Conservation (phyloP, 1,284 basidiomycete genomes). For the Irpex sp. region DNA sequence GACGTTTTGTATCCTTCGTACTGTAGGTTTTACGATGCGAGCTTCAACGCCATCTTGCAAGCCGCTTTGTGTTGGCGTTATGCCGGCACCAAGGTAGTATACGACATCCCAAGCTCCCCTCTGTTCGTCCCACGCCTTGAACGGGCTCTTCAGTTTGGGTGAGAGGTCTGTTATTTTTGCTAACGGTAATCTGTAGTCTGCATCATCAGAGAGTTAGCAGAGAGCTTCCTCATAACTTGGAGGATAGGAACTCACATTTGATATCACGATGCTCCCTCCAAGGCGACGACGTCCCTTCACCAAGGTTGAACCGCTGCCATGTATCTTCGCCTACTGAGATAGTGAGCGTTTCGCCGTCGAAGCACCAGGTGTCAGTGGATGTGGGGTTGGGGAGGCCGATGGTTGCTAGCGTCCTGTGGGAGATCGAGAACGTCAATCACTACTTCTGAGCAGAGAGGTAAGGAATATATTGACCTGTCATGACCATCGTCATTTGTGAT, state of each 20-base stretch:
- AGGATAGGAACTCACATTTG: constrained; percentile 39
- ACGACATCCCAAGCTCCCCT: constrained; percentile 42
- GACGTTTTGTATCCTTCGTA: constrained; percentile 16
- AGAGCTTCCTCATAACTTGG: too few relatives aligned
- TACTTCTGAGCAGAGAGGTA: neutral
- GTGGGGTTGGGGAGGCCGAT: constrained; percentile 29
- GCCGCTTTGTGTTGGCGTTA: constrained; percentile 6
- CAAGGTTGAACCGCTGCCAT: constrained; percentile 56
- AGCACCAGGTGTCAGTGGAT: constrained; percentile 57
- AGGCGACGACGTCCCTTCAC: constrained; percentile 44
- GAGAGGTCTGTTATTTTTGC: neutral
- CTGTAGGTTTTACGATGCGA: constrained; percentile 13
- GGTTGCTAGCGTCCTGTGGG: constrained; percentile 16
- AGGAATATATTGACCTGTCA: neutral
- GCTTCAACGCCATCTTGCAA: neutral
- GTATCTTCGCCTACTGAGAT: constrained; percentile 50
- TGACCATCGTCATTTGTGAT: neutral
- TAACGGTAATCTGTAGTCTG: neutral
- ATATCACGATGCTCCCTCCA: constrained; percentile 36
- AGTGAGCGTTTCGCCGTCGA: constrained; percentile 55
- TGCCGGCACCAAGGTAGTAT: constrained; percentile 25
- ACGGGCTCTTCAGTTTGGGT: constrained; percentile 29
- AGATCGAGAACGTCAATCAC: too few relatives aligned
- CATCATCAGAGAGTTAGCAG: constrained; percentile 27
- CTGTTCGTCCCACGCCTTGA: constrained; percentile 26